These are phyloP conservation scores for Fusarium chuoi DNA, from an alignment of 2,329 filamentous ascomycete species.

Conservation along the genomic window DNA sequence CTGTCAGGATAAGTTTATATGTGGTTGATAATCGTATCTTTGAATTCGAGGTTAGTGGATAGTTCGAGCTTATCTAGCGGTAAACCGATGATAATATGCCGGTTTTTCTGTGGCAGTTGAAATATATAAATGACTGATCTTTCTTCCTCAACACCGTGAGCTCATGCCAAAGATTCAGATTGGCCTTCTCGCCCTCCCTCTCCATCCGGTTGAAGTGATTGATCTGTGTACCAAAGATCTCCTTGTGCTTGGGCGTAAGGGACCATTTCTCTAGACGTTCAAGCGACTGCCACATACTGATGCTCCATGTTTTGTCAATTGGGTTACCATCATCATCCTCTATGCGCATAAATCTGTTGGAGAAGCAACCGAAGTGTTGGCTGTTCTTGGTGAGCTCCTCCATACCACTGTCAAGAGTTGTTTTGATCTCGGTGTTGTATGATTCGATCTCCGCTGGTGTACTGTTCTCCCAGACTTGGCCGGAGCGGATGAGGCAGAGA, in stretches of 20 bases:
- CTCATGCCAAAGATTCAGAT: background rate
- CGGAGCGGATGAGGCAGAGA: fast-evolving
- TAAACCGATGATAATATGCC: background rate
- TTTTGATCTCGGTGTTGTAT: background rate
- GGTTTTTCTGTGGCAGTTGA: fast-evolving
- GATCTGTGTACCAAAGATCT: background rate
- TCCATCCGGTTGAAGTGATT: background rate
- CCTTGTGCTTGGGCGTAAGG: background rate
- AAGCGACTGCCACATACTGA: background rate
- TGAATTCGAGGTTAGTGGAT: too few relatives aligned
- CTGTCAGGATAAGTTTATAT: too few relatives aligned
- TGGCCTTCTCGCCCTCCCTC: fast-evolving
- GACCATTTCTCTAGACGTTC: fast-evolving
- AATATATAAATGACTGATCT: fast-evolving
- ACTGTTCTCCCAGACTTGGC: background rate
- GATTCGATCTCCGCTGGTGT: background rate
- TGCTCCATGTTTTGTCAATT: background rate
- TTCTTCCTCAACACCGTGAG: fast-evolving
- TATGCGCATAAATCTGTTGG: background rate
- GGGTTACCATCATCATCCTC: fast-evolving
- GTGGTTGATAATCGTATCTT: too few relatives aligned
- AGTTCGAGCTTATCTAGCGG: too few relatives aligned
- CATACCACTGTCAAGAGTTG: background rate
- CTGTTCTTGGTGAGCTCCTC: fast-evolving
- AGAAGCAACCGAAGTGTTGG: fast-evolving